phyloP scores from a whole-genome alignment of 495 filamentous ascomycete species.

The Aspergillus funiculosus region DNA sequence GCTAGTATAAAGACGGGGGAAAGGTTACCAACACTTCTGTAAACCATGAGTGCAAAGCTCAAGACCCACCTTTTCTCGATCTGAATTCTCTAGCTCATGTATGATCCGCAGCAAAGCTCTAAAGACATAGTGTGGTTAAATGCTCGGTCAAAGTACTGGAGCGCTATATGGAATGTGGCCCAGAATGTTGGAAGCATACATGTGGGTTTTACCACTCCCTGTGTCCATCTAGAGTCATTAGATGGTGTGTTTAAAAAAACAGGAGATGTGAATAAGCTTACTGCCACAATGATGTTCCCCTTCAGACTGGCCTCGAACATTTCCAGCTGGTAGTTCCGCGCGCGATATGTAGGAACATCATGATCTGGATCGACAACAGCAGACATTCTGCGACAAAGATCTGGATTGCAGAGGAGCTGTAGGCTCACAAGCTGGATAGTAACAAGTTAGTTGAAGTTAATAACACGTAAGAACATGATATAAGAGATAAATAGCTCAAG shows the following conservation, averaged over 20 bases:
- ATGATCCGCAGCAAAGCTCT: constrained; percentile 72
- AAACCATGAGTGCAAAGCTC: neutral
- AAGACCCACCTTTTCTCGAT: constrained; percentile 52
- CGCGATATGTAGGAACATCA: constrained; percentile 22
- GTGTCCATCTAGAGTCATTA: constrained; percentile 70
- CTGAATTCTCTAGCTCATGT: constrained; percentile 61
- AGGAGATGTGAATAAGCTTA: constrained; percentile 32
- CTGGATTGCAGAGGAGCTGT: too few species aligned
- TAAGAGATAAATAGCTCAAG: too few species aligned
- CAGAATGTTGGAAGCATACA: constrained; percentile 49
- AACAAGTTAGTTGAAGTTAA: too few species aligned
- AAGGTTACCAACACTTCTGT: constrained; percentile 5
- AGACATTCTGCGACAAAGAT: neutral
- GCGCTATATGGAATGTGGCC: neutral
- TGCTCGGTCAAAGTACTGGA: neutral
- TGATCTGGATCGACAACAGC: neutral
- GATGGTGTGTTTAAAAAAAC: neutral
- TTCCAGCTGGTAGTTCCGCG: constrained; percentile 80
- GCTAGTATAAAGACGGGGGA: constrained; percentile 34
- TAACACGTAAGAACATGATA: too few species aligned
- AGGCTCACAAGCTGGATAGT: too few species aligned
- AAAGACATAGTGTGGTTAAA: constrained; percentile 4
- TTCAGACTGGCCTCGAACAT: constrained; percentile 81
- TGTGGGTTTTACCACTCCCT: constrained; percentile 85
- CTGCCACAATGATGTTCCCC: constrained; percentile 78